Percentiles rank a stretch among this genome's conserved stretches.
phyloP scores from a whole-genome alignment of 306 rosid species.

The Vigna reflexopilosa region DNA sequence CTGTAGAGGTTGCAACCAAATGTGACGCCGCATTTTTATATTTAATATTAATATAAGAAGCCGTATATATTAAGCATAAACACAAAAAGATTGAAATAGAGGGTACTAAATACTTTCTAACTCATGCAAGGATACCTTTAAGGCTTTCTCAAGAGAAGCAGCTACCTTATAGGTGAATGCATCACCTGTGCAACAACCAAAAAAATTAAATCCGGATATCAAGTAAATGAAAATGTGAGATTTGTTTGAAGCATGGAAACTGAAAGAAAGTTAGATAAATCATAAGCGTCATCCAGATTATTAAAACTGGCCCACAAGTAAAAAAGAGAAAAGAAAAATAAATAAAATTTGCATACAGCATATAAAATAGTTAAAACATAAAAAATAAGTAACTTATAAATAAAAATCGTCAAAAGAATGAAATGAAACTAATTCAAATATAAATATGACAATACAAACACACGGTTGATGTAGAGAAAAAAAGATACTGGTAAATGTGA shows the following conservation, averaged over 20 bases:
- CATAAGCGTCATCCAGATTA: constrained; percentile 26
- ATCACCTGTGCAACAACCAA: constrained; percentile 60
- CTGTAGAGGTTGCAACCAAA: constrained; percentile 50
- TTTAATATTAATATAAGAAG: constrained; percentile 31
- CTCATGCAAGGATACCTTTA: constrained; percentile 67
- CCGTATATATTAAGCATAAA: constrained; percentile 9
- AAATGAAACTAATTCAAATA: constrained; percentile 24
- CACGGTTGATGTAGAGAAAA: constrained; percentile 23
- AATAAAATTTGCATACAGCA: neutral
- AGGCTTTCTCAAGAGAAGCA: constrained; percentile 81
- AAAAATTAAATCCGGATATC: constrained; percentile 1
- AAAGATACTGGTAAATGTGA: neutral
- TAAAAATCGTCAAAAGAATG: neutral
- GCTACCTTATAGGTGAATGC: constrained; percentile 61
- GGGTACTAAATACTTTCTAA: constrained; percentile 37
- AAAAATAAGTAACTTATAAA: constrained; percentile 29
- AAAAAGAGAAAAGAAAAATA: neutral
- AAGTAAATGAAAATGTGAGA: constrained; percentile 24
- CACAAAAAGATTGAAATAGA: constrained; percentile 30
- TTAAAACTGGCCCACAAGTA: constrained; percentile 16
- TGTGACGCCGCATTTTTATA: constrained; percentile 11
- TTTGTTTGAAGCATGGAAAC: constrained; percentile 8
- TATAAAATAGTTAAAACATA: constrained; percentile 2
- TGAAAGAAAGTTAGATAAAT: constrained; percentile 11
- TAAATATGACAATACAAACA: constrained; percentile 21